These are phyloP conservation scores for Plectosphaerella cucumerina DNA, from an alignment of 2,329 filamentous ascomycete genomes.

Conservation along the genomic window DNA sequence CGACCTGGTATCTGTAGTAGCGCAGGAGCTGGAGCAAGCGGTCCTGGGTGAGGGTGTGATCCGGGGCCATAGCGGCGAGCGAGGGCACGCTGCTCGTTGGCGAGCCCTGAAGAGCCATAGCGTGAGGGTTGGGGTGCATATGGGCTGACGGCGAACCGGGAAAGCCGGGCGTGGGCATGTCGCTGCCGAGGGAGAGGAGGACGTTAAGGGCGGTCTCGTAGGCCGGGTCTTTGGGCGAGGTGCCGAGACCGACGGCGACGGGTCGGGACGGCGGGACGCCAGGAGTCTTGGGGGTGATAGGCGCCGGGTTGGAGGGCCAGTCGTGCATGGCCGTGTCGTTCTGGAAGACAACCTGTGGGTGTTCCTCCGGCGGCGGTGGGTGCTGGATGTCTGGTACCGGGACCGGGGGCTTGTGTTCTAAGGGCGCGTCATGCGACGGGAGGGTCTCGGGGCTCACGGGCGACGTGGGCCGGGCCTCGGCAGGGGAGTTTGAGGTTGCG, in stretches of 20 bases:
- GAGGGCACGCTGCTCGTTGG: background rate
- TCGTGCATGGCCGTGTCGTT: background rate
- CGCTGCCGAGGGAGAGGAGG: conserved; percentile 26
- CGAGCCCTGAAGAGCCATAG: background rate
- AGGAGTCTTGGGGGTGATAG: background rate
- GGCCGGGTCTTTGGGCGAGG: conserved; percentile 3
- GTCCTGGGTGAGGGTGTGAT: conserved; percentile 4
- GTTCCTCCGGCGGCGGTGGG: background rate
- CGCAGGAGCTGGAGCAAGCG: conserved; percentile 26
- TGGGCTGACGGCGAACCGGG: background rate
- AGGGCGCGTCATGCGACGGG: background rate
- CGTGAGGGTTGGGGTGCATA: too few relatives aligned
- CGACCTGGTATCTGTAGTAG: conserved; percentile 40
- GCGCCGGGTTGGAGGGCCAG: background rate
- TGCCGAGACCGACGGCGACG: background rate
- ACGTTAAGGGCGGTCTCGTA: conserved; percentile 29
- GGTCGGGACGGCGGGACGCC: background rate
- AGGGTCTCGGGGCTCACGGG: background rate
- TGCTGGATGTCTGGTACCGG: background rate
- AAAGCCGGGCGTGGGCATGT: conserved; percentile 5
- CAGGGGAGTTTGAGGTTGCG: background rate
- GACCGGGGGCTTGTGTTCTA: background rate
- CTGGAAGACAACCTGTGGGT: background rate
- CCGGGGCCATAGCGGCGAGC: too few relatives aligned
- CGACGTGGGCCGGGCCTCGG: background rate